Conservation (phyloP, 495 filamentous ascomycete species). For the Penicillium riverlandense region DNA sequence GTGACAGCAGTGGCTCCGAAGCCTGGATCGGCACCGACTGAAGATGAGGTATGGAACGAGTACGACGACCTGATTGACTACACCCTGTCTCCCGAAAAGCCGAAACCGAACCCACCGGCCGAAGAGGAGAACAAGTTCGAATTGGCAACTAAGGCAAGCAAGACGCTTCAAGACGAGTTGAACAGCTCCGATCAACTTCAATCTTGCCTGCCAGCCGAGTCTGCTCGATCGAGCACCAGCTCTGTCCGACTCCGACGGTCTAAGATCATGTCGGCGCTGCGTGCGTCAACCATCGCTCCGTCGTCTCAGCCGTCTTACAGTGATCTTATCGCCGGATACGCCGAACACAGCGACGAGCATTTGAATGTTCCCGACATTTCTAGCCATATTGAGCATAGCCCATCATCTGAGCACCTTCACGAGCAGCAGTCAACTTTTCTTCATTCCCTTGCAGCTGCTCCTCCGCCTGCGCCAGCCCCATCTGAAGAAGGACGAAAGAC, state of each 20-base stretch:
- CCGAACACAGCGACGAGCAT: slow-evolving; percentile 2
- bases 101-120: slow-evolving; percentile 9
- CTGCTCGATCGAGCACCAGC: slow-evolving; percentile 20
- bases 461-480: slow-evolving; percentile 23
- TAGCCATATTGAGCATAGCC: not conserved
- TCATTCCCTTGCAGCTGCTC: slow-evolving; percentile 19
- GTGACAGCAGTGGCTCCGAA: slow-evolving; percentile 57
- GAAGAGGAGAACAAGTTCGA: slow-evolving; percentile 25
- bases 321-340: slow-evolving; percentile 30
- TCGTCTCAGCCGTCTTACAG: slow-evolving; percentile 35
- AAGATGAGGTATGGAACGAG: slow-evolving; percentile 93
- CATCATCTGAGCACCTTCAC: slow-evolving; percentile 5
- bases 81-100: slow-evolving; percentile 47
- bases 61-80: slow-evolving; percentile 86
- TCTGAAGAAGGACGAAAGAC: slow-evolving; percentile 30
- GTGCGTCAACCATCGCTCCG: slow-evolving; percentile 26
- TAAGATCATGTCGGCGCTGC: slow-evolving; percentile 32
- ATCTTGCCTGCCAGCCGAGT: slow-evolving; percentile 10
- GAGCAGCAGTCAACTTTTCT: slow-evolving; percentile 25
- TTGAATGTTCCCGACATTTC: too few relatives aligned
- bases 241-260: slow-evolving; percentile 37
- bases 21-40: slow-evolving; percentile 49
- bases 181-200: slow-evolving; percentile 11
- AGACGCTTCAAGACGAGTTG: slow-evolving; percentile 33
- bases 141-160: slow-evolving; percentile 33